phyloP scores from a whole-genome alignment of 208 protist species.

The Hexamita inflata region DNA sequence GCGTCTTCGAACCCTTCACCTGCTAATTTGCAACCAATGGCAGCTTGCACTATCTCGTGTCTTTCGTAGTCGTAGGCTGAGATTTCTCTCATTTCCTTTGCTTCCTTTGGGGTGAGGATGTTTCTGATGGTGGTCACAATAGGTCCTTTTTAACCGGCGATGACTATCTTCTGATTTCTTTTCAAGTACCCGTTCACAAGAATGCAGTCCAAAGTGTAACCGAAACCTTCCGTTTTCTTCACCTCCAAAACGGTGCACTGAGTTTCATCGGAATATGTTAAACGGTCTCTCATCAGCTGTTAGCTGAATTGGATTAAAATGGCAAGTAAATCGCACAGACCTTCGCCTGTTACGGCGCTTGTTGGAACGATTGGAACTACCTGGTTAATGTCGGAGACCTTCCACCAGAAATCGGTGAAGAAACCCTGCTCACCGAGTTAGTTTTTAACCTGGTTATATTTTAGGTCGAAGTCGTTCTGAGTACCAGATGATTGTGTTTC shows the following conservation, averaged over 20 bases:
- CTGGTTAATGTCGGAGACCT: slow-evolving; percentile 75
- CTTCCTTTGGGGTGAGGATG: slow-evolving; percentile 86
- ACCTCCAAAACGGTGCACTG: slow-evolving; percentile 96
- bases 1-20: slow-evolving; percentile 75
- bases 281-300: slow-evolving; percentile 74
- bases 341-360: slow-evolving; percentile 93
- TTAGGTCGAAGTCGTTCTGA: slow-evolving; percentile 63
- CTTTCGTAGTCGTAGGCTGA: slow-evolving; percentile 68
- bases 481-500: slow-evolving; percentile 49
- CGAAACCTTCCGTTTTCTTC: slow-evolving; percentile 85
- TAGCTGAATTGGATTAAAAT: slow-evolving; percentile 87
- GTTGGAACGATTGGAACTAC: slow-evolving; percentile 89
- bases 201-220: slow-evolving; percentile 94
- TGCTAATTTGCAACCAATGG: slow-evolving; percentile 89
- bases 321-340: slow-evolving; percentile 88
- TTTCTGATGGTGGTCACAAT: slow-evolving; percentile 91
- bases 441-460: slow-evolving; percentile 54
- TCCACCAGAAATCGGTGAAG: slow-evolving; percentile 87
- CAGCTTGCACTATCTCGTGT: slow-evolving; percentile 75
- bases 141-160: slow-evolving; percentile 76
- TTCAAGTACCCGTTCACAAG: slow-evolving; percentile 88
- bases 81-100: slow-evolving; percentile 79
- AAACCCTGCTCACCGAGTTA: slow-evolving; percentile 62
- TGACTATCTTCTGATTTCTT: slow-evolving; percentile 86
- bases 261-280: slow-evolving; percentile 54